These are phyloP conservation scores for Russula griseocarnosa DNA, from an alignment of 768 basidiomycete species.

Conservation along the genomic window DNA sequence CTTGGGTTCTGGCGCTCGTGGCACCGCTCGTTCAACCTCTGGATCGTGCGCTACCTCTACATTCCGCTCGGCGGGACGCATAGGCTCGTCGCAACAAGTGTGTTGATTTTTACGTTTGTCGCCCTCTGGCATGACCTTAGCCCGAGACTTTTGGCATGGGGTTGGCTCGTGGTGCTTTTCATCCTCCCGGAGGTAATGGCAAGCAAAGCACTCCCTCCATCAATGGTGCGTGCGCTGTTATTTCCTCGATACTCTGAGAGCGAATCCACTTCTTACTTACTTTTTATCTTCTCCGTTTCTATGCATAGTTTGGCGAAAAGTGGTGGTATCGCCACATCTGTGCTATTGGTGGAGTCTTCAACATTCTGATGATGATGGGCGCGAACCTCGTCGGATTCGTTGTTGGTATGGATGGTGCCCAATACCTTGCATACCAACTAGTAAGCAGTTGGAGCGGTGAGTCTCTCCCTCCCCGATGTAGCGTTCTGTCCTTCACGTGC, in stretches of 20 bases:
- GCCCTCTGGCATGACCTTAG: constrained; percentile 97
- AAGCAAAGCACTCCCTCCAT: constrained; percentile 52
- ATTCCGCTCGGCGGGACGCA: constrained; percentile 80
- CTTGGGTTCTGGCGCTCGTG: constrained; percentile 94
- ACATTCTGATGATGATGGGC: constrained; percentile 82
- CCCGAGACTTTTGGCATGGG: constrained; percentile 86
- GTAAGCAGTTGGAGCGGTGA: constrained; percentile 63
- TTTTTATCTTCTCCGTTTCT: neutral
- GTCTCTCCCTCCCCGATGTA: neutral
- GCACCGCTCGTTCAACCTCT: constrained; percentile 96
- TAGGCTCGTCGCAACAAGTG: constrained; percentile 55
- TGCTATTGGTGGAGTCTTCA: constrained; percentile 76
- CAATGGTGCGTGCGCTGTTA: constrained; percentile 49
- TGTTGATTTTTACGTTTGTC: constrained; percentile 90
- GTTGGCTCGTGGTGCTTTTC: constrained; percentile 91
- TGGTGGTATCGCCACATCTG: constrained; percentile 86
- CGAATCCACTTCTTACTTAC: neutral
- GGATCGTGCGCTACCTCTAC: constrained; percentile 91
- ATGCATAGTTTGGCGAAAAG: constrained; percentile 54
- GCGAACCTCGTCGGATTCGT: constrained; percentile 97
- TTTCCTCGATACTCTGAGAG: neutral
- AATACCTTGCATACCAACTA: constrained; percentile 60
- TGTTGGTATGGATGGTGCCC: constrained; percentile 75
- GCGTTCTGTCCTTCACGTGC: neutral
- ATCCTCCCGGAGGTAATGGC: constrained; percentile 81